Conservation (phyloP, 1,284 basidiomycete species). For the Ustilago sp. region DNA sequence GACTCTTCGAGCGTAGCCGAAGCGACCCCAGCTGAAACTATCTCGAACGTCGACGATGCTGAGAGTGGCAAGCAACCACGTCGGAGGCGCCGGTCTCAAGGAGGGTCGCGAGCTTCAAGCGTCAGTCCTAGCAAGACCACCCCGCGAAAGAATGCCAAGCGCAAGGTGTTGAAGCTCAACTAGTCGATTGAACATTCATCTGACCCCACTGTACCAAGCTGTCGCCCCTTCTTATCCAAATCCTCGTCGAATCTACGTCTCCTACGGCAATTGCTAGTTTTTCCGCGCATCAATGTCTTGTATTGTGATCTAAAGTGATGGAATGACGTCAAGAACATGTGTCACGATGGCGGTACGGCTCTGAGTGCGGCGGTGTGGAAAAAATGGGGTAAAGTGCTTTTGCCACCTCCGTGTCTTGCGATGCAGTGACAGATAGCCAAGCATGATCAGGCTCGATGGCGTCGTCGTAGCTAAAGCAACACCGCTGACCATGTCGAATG, state of each 20-base stretch:
- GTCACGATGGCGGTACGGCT: not conserved
- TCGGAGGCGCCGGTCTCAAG: conserved; percentile 38
- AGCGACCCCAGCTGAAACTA: conserved; percentile 7
- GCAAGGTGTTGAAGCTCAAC: conserved; percentile 42
- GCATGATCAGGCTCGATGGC: not conserved
- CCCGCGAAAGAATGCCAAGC: conserved; percentile 33
- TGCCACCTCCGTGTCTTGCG: not conserved
- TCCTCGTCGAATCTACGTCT: not conserved
- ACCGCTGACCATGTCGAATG: not conserved
- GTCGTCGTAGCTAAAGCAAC: not conserved
- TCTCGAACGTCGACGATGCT: conserved; percentile 7
- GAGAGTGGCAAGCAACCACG: conserved; percentile 25
- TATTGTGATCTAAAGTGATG: not conserved
- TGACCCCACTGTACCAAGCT: not conserved
- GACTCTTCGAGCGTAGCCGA: conserved; percentile 2
- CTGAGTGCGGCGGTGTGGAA: not conserved
- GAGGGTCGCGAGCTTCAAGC: conserved; percentile 15
- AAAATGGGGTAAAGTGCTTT: not conserved
- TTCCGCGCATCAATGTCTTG: not conserved
- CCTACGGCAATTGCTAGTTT: conserved; percentile 1
- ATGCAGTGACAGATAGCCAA: not conserved
- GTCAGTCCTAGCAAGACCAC: conserved; percentile 23
- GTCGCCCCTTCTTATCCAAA: not conserved
- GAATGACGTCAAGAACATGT: conserved; percentile 2
- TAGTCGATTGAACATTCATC: conserved; percentile 4